A percentile compares a stretch with the other conserved stretches of the same genome.
Evolutionary conservation across 2,329 filamentous ascomycete species (phyloP).

Genomic region (Monilinia vaccinii-corymbosi): DNA sequence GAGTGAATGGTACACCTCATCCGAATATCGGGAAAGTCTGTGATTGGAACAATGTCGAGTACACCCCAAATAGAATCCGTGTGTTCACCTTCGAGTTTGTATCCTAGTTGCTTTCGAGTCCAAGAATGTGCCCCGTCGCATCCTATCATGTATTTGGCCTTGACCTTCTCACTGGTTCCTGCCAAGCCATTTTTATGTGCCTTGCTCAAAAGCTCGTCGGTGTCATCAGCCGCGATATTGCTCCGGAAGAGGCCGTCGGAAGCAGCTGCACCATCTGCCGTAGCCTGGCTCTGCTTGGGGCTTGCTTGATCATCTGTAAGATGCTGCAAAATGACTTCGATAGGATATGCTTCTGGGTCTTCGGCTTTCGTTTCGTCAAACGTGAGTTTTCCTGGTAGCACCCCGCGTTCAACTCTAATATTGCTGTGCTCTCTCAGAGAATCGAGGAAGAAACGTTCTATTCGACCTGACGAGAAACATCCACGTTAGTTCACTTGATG

Average conservation of each 20-base stretch:
- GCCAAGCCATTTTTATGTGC: conserved; percentile 30
- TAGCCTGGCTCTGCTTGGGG: conserved; percentile 36
- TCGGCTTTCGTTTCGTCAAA: conserved; percentile 44
- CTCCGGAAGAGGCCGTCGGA: conserved; percentile 50
- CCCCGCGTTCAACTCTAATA: conserved; percentile 49
- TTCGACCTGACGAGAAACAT: conserved; percentile 32
- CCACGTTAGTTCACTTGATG: not conserved
- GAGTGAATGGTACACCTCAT: conserved; percentile 49
- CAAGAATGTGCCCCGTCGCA: conserved; percentile 47
- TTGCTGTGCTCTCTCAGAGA: conserved; percentile 46
- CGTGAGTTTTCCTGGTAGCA: conserved; percentile 46
- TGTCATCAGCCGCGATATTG: conserved; percentile 48
- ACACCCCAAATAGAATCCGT: conserved; percentile 49
- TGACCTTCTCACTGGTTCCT: conserved; percentile 43
- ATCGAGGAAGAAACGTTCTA: conserved; percentile 59
- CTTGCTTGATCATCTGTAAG: conserved; percentile 49
- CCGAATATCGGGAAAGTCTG: conserved; percentile 51
- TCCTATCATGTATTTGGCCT: conserved; percentile 57
- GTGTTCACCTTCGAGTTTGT: conserved; percentile 49
- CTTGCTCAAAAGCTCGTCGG: conserved; percentile 38
- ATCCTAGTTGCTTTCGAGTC: conserved; percentile 42
- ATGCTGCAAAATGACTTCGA: conserved; percentile 49
- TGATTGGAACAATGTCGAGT: conserved; percentile 35
- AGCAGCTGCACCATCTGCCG: conserved; percentile 20
- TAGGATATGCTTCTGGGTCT: conserved; percentile 46